Percentiles rank a stretch among this genome's conserved stretches.
Conservation (phyloP, 345 rosid species). For the Hypericum androsaemum region DNA sequence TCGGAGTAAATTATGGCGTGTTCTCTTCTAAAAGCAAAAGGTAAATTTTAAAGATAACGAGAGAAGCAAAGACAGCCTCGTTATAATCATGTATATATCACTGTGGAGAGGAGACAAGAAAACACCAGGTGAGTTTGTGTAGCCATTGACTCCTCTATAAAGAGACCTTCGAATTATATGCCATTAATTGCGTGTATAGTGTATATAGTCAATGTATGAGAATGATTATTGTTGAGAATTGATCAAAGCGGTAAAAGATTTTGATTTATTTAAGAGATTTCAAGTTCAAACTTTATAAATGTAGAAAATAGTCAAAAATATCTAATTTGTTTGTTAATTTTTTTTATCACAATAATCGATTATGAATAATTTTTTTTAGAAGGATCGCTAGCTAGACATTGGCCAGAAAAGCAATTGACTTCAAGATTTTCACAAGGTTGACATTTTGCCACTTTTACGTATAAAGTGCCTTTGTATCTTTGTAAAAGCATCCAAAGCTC, state of each 20-base stretch:
- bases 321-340: too few relatives aligned
- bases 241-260: too few relatives aligned
- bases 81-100: slow-evolving; percentile 11
- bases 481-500: slow-evolving; percentile 24
- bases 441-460: slow-evolving; percentile 12
- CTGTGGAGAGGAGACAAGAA: slow-evolving; percentile 35
- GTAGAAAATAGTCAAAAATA: too few relatives aligned
- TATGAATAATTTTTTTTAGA: too few relatives aligned
- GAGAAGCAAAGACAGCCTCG: neutral
- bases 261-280: too few relatives aligned
- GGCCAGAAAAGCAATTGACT: slow-evolving; percentile 36
- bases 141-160: slow-evolving; percentile 27
- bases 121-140: slow-evolving; percentile 36
- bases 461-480: slow-evolving; percentile 15
- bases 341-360: too few relatives aligned
- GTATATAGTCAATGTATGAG: too few relatives aligned
- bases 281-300: too few relatives aligned
- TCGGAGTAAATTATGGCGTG: too few relatives aligned
- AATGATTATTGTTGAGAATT: too few relatives aligned
- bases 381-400: neutral
- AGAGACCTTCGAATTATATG: slow-evolving; percentile 16
- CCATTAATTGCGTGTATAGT: slow-evolving; percentile 22
- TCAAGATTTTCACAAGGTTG: slow-evolving; percentile 24
- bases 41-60: neutral
- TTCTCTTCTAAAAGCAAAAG: slow-evolving; percentile 3